Percentiles rank a stretch among this genome's conserved stretches.
Conservation (phyloP, 192 early-diverging fungal genomes). For the Ambispora gerdemannii region DNA sequence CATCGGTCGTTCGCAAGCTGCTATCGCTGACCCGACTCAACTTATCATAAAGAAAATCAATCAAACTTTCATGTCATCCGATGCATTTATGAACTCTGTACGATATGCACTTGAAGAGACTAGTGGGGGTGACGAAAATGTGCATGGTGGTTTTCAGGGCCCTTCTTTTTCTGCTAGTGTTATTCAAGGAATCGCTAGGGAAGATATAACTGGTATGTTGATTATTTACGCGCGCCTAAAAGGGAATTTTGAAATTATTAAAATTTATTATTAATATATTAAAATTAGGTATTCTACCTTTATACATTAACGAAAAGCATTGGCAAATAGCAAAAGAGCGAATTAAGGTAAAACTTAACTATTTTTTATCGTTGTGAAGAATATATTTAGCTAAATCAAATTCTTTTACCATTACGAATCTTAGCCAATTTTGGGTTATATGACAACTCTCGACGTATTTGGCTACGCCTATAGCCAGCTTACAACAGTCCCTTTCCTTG, state of each 20-base stretch:
- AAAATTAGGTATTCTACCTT: slow-evolving; percentile 34
- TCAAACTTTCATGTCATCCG: slow-evolving; percentile 40
- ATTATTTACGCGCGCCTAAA: background rate
- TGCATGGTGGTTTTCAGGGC: slow-evolving; percentile 42
- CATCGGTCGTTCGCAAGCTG: slow-evolving; percentile 33
- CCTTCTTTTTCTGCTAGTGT: slow-evolving; percentile 33
- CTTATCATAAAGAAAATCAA: slow-evolving; percentile 44
- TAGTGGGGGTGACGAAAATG: slow-evolving; percentile 29
- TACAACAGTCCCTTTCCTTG: slow-evolving; percentile 41
- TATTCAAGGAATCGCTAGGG: slow-evolving; percentile 38
- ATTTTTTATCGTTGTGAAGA: background rate
- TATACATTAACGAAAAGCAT: slow-evolving; percentile 44
- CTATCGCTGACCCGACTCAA: slow-evolving; percentile 44
- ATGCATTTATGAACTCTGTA: slow-evolving; percentile 40
- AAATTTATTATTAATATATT: background rate
- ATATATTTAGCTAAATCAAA: no score
- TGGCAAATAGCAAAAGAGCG: slow-evolving; percentile 41
- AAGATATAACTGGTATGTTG: slow-evolving; percentile 40
- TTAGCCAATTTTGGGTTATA: slow-evolving; percentile 45
- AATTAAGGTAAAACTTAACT: slow-evolving; percentile 36
- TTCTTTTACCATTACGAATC: background rate
- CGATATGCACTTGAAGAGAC: slow-evolving; percentile 32
- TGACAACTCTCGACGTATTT: slow-evolving; percentile 44
- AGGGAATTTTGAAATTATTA: background rate
- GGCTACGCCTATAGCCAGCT: slow-evolving; percentile 47